These are phyloP conservation scores for Scedosporium minutisporum DNA, from an alignment of 2,329 filamentous ascomycete species.

Conservation along the genomic window DNA sequence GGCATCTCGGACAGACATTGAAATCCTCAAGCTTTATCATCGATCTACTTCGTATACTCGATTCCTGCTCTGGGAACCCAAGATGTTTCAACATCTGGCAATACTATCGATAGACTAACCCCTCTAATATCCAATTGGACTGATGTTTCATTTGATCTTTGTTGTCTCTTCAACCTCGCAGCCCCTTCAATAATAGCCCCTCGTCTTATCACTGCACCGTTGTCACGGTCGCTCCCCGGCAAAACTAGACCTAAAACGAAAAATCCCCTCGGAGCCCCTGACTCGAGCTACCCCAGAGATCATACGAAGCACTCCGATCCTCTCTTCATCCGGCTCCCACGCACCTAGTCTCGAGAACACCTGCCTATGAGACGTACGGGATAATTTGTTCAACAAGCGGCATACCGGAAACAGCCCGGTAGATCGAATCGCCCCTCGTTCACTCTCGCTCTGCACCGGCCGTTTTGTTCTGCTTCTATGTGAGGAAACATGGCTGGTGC, in stretches of 20 bases:
- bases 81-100: too few relatives aligned
- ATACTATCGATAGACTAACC: too few relatives aligned
- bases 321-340: neutral
- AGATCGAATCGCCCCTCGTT: neutral
- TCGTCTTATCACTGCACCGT: neutral
- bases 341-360: neutral
- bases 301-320: neutral
- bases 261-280: neutral
- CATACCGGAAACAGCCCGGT: neutral
- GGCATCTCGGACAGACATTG: too few relatives aligned
- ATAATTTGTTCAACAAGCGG: neutral
- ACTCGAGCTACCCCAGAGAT: neutral
- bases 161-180: neutral
- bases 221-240: neutral
- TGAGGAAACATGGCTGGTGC: constrained; percentile 6
- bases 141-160: too few relatives aligned
- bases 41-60: too few relatives aligned
- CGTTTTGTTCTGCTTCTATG: neutral
- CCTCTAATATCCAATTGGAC: too few relatives aligned
- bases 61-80: too few relatives aligned
- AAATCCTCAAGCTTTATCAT: too few relatives aligned
- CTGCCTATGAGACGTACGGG: neutral
- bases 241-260: constrained; percentile 1
- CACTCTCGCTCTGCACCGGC: neutral
- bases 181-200: neutral